Evolutionary conservation across 1,139 yeast species (phyloP), one percentile per base, ranked within the genome.

Genomic region (Saccharomyces pastorianus): DNA sequence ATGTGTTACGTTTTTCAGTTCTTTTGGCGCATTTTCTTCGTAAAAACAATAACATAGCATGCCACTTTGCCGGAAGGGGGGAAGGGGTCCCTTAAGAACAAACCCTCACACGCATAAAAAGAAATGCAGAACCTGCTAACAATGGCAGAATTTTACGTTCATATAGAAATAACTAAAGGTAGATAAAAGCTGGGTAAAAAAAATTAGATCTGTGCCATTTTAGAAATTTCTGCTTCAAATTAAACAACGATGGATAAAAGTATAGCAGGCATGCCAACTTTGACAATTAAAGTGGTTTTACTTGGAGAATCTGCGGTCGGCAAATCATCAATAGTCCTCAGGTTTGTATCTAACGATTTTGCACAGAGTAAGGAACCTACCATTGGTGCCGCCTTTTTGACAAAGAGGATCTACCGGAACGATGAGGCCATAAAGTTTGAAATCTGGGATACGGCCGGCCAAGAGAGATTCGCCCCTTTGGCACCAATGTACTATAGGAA

Each of bases 361-460:
- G 96, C 93, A 71, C 98, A 91, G 70, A 93, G 93, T 71, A 91
- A 90, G 71, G 90, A 91, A 67, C 99, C 99, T 44, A 93, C 99
- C 2, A 91, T 93, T 64, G 99, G 99, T 13, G 99, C 99, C 6
- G 99, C 98, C 0, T 93, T 93, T 68, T 75, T 93, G 57, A 93
- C 99, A 34, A 98, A 93, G 71, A 85, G 95, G 68, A 93, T 97
- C 68, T 84, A 90, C 34, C 85, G 93, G 64, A 95, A 95, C 41
- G 90, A 88, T 60, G 82, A 88, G 62, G 88, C 95, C 17, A 90
- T 93, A 68, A 93, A 93, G 70, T 93, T 90, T 72, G 99, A 93
- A 71, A 93, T 93, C 59, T 93, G 98, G 98, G 99, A 93, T 70
- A 93, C 99, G 11, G 99, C 99, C 0, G 99, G 99, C 20, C 99